Conservation (phyloP, 768 basidiomycete genomes). For the Naganishia kalamii region DNA sequence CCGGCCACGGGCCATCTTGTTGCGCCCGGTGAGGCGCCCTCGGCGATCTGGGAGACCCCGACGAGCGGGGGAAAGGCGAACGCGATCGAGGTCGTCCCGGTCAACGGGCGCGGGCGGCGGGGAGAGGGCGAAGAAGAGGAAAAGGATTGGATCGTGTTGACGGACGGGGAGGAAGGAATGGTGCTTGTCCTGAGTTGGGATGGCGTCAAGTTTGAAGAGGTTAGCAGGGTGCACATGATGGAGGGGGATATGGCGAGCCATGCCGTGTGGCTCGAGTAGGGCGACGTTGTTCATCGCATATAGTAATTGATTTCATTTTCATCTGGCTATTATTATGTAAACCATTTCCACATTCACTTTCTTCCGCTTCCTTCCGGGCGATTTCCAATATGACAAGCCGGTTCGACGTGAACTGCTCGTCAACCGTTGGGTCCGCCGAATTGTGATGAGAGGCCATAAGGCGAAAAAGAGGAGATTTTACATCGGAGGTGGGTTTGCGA, state of each 20-base stretch:
- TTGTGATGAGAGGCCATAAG: background rate
- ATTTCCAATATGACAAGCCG: no score
- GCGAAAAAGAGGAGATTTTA: background rate
- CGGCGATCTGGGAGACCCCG: constrained; percentile 28
- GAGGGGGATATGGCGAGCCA: constrained; percentile 24
- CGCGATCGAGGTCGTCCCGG: constrained; percentile 33
- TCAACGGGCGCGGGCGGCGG: constrained; percentile 12
- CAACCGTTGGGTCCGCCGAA: no score
- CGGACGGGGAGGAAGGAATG: constrained; percentile 33
- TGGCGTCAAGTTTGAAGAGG: constrained; percentile 24
- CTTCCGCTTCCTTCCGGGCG: background rate
- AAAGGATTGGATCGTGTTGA: constrained; percentile 33
- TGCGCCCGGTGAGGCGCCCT: background rate
- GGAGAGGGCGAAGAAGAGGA: background rate
- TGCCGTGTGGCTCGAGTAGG: constrained; percentile 26
- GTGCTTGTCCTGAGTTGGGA: constrained; percentile 33
- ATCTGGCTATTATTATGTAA: background rate
- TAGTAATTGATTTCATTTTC: background rate
- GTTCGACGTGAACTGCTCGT: no score
- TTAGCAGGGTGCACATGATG: constrained; percentile 23
- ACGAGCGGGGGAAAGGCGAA: constrained; percentile 39
- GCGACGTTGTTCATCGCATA: background rate
- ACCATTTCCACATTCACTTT: background rate
- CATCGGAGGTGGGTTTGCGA: background rate
- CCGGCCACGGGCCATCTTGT: constrained; percentile 20